A percentile compares a stretch with the other conserved stretches of the same genome.
Evolutionary conservation across 208 protist genomes (phyloP).

Genomic region (Leishmania lainsoni): DNA sequence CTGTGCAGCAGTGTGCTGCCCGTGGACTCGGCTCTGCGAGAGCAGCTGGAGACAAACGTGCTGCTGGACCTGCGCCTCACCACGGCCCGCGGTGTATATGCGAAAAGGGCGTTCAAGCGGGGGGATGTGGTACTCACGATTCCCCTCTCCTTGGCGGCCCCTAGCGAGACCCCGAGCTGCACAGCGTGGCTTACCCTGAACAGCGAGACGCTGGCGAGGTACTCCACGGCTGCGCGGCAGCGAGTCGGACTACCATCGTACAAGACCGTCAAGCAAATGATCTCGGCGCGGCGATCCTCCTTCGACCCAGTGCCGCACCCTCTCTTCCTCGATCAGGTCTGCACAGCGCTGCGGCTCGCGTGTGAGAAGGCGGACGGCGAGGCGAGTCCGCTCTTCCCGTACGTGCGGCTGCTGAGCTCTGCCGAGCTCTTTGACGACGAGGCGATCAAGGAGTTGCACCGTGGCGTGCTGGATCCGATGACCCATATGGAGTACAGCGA

Average conservation of each 20-base stretch:
- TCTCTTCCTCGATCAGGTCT: constrained; percentile 70
- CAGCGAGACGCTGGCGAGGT: constrained; percentile 37
- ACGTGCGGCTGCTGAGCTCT: constrained; percentile 39
- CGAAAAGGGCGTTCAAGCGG: constrained; percentile 34
- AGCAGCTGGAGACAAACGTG: constrained; percentile 38
- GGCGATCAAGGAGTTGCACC: constrained; percentile 55
- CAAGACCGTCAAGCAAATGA: constrained; percentile 27
- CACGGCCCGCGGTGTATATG: constrained; percentile 58
- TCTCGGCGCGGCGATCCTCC: constrained; percentile 33
- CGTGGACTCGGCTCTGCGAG: constrained; percentile 7
- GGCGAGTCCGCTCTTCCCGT: constrained; percentile 51
- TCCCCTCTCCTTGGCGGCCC: constrained; percentile 27
- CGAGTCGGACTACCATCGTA: constrained; percentile 43
- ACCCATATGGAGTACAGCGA: constrained; percentile 69
- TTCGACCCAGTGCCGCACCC: constrained; percentile 68
- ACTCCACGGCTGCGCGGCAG: constrained; percentile 29
- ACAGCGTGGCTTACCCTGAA: constrained; percentile 27
- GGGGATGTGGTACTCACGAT: constrained; percentile 64
- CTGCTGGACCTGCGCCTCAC: constrained; percentile 42
- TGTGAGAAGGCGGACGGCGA: constrained; percentile 48
- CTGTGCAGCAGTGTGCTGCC: constrained; percentile 7
- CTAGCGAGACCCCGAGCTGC: neutral
- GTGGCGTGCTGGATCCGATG: constrained; percentile 55
- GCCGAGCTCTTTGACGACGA: constrained; percentile 60
- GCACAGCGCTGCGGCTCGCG: constrained; percentile 58